These are phyloP conservation scores for Monascus ruber DNA, from an alignment of 2,329 filamentous ascomycete species.

Conservation along the genomic window DNA sequence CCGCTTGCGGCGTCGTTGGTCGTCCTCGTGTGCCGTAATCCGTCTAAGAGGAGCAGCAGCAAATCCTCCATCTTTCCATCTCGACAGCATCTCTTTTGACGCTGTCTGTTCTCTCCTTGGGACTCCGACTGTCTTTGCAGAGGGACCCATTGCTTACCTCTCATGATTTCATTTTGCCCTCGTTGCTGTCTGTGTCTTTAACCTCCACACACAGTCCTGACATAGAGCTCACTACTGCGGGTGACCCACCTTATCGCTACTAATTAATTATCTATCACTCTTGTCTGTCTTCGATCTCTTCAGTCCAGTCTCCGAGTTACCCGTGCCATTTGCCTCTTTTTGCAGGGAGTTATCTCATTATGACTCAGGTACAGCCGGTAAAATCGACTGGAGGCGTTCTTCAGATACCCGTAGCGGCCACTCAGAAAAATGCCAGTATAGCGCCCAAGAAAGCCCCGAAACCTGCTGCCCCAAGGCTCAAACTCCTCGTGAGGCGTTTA, in stretches of 20 bases:
- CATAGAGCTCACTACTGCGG: too few species aligned
- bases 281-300: not conserved
- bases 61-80: too few species aligned
- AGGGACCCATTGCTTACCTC: too few species aligned
- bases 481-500: slow-evolving; percentile 72
- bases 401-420: slow-evolving; percentile 38
- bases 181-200: too few species aligned
- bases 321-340: not conserved
- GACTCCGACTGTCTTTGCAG: too few species aligned
- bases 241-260: not conserved
- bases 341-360: slow-evolving; percentile 3
- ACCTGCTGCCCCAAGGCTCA: slow-evolving; percentile 53
- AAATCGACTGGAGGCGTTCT: slow-evolving; percentile 42
- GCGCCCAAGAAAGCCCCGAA: slow-evolving; percentile 36
- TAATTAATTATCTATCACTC: not conserved
- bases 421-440: slow-evolving; percentile 33
- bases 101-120: too few species aligned
- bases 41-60: not conserved
- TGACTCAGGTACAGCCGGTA: slow-evolving; percentile 17
- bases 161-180: too few species aligned
- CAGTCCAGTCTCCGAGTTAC: not conserved
- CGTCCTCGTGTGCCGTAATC: slow-evolving; percentile 6
- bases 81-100: too few species aligned
- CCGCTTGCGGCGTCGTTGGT: slow-evolving; percentile 5
- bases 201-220: too few species aligned